Evolutionary conservation across 306 rosid species (phyloP).

Genomic region (Castanopsis chinensis): DNA sequence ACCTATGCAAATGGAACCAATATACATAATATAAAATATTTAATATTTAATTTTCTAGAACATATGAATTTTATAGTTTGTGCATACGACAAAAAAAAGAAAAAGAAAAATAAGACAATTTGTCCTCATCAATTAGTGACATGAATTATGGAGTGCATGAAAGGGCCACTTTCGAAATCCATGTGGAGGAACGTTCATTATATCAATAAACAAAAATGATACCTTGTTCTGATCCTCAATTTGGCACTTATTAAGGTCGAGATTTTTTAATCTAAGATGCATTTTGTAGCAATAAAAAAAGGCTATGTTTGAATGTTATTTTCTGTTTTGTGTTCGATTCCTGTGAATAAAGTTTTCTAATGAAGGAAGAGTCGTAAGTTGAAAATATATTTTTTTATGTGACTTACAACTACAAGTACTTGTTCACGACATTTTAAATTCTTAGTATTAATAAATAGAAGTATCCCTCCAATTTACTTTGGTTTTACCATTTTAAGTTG

Average conservation of each 20-base stretch:
- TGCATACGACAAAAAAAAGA: conserved; percentile 5
- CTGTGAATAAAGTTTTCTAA: background rate
- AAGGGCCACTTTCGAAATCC: conserved; percentile 15
- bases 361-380: background rate
- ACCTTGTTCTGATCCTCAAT: background rate
- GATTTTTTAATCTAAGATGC: background rate
- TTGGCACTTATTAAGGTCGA: background rate
- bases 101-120: conserved; percentile 6
- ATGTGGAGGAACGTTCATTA: conserved; percentile 11
- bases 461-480: background rate
- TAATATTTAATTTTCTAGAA: background rate
- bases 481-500: background rate
- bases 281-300: background rate
- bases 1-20: background rate
- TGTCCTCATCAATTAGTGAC: conserved; percentile 27
- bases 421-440: background rate
- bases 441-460: background rate
- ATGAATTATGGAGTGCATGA: conserved; percentile 19
- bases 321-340: too few relatives aligned
- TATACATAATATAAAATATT: background rate
- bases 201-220: background rate
- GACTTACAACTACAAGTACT: too few relatives aligned
- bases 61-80: background rate
- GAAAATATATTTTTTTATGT: too few relatives aligned
- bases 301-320: too few relatives aligned